Evolutionary conservation across 2,329 filamentous ascomycete genomes (phyloP), one percentile per base, ranked within the genome.

Genomic region (Metarhizium album): DNA sequence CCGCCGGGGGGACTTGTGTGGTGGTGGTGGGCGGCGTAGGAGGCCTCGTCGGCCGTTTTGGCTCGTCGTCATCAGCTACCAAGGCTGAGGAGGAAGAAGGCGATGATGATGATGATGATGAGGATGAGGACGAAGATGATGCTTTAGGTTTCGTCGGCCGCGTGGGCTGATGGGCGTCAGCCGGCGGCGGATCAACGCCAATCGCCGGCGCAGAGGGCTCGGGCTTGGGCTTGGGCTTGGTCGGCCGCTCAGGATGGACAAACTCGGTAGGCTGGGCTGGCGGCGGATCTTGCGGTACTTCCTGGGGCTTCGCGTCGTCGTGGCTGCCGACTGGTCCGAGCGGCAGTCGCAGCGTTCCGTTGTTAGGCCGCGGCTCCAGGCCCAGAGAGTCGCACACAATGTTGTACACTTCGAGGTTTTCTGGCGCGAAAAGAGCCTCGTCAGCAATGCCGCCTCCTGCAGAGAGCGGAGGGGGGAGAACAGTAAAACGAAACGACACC

Each of bases 351-450:
- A 96, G 70, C 0, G 90, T 95, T 47, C 91, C 91, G 62, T 97
- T 97, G 64, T 95, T 96, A 1, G 87, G 80, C 49, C 76, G 75
- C 0, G 90, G 87, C 3, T 63, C 66, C 52, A 97, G 71, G 13
- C 84, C 83, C 24, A 97, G 69, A 0, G 87, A 90, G 67, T 96
- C 90, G 64, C 91, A 96, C 43, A 97, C 69, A 55, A 97, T 87
- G 61, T 95, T 95, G 70, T 97, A 97, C 8, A 97, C 86, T 61
- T 96, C 87, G 53, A 82, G 90, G 57, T 97, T 97, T 79, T 96
- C 87, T 91, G 59, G n/a, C n/a, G n/a, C 16, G 33, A 2, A 13
- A 4, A 35, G 4, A n/a, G 14, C 4, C 33, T 4, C 11, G 33
- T 35, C 11, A 35, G 33, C 33, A 13, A 35, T 4, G 14, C 33